A percentile compares a stretch with the other conserved stretches of the same genome.
Conservation (phyloP, 2,329 filamentous ascomycete species). For the Calonectria pteridis region DNA sequence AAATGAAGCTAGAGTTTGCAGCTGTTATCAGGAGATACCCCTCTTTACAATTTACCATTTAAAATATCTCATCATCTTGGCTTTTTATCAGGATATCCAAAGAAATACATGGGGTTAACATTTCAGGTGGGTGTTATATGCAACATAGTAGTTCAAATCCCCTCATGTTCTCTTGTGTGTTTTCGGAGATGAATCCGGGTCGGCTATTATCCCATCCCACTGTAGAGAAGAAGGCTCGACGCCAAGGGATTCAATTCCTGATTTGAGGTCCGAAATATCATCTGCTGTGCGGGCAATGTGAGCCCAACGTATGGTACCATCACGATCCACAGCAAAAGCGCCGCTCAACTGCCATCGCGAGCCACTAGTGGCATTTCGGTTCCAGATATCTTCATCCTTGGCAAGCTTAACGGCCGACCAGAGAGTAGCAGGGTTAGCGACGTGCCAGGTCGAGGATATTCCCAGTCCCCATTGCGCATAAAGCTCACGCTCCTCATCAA, state of each 20-base stretch:
- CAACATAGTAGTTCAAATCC: not conserved
- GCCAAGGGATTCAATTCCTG: conserved; percentile 45
- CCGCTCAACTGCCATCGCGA: conserved; percentile 77
- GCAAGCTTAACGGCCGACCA: conserved; percentile 69
- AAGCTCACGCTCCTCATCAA: conserved; percentile 70
- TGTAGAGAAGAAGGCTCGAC: conserved; percentile 15
- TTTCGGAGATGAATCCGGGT: no score
- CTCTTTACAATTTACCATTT: conserved; percentile 24
- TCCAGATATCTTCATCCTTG: conserved; percentile 74
- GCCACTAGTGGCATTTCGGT: conserved; percentile 73
- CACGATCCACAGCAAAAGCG: conserved; percentile 64
- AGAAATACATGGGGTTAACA: not conserved
- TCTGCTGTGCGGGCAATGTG: conserved; percentile 48
- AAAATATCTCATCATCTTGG: not conserved
- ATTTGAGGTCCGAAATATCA: conserved; percentile 48
- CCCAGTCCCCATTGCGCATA: conserved; percentile 78
- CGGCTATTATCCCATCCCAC: not conserved
- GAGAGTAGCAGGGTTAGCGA: conserved; percentile 69
- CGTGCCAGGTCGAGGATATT: conserved; percentile 70
- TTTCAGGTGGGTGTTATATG: not conserved
- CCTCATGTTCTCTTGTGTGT: not conserved
- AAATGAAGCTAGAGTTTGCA: not conserved
- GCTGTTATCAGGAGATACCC: conserved; percentile 40
- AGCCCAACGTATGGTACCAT: conserved; percentile 48
- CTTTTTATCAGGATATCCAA: not conserved